phyloP scores from a whole-genome alignment of 116 monocot genomes.

The Zostera marina region DNA sequence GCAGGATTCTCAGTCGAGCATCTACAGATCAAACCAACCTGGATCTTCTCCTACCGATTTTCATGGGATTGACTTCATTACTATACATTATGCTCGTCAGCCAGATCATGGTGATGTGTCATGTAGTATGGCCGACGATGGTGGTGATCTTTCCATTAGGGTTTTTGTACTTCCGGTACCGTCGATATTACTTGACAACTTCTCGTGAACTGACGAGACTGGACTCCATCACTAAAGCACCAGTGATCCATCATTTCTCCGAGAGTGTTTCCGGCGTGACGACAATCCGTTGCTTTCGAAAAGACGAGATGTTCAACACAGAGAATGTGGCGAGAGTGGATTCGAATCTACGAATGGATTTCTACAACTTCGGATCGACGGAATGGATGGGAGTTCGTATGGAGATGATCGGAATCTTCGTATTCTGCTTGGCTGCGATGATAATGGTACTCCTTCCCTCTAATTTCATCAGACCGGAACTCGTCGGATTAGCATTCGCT shows the following conservation, averaged over 20 bases:
- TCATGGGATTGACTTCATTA: slow-evolving; percentile 35
- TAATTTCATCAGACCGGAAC: slow-evolving; percentile 74
- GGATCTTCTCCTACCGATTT: slow-evolving; percentile 85
- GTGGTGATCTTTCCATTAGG: slow-evolving; percentile 47
- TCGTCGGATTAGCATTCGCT: slow-evolving; percentile 81
- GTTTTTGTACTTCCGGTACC: slow-evolving; percentile 63
- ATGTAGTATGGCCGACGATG: slow-evolving; percentile 80
- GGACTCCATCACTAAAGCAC: slow-evolving; percentile 95
- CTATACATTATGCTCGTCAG: slow-evolving; percentile 55
- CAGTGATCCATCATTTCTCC: slow-evolving; percentile 97
- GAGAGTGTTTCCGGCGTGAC: slow-evolving; percentile 83
- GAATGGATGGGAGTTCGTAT: slow-evolving; percentile 94
- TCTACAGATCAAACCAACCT: slow-evolving; percentile 88
- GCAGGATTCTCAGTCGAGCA: slow-evolving; percentile 90
- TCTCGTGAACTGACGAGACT: slow-evolving; percentile 92
- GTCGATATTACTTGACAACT: slow-evolving; percentile 82
- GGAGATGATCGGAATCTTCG: slow-evolving; percentile 71
- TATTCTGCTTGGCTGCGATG: slow-evolving; percentile 69
- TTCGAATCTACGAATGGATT: slow-evolving; percentile 81
- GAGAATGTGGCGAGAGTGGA: slow-evolving; percentile 69
- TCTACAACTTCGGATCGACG: slow-evolving; percentile 88
- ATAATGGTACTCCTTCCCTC: slow-evolving; percentile 72
- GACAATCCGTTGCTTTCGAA: slow-evolving; percentile 74
- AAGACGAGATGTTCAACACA: slow-evolving; percentile 42
- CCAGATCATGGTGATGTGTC: slow-evolving; percentile 57